Conservation (phyloP, 2,329 filamentous ascomycete genomes). For the Dryadomyces quercivorus region DNA sequence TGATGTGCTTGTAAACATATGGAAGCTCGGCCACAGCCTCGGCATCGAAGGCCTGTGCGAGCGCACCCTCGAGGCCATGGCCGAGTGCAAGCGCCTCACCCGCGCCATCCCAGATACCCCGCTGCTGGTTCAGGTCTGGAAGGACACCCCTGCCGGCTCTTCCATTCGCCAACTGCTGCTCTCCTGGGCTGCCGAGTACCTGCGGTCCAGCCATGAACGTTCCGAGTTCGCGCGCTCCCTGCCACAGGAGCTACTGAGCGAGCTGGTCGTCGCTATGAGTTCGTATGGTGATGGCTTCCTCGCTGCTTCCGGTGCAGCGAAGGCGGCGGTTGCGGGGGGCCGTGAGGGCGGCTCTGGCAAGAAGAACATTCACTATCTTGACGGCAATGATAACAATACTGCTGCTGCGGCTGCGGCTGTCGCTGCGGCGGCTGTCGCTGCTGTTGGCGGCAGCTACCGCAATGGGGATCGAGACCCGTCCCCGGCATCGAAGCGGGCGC, state of each 20-base stretch:
- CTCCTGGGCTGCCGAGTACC: conserved; percentile 52
- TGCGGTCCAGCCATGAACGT: conserved; percentile 42
- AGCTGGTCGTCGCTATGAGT: conserved; percentile 51
- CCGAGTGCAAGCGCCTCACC: conserved; percentile 39
- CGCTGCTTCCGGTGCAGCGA: conserved; percentile 18
- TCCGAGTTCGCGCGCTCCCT: conserved; percentile 48
- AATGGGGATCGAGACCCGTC: conserved; percentile 23
- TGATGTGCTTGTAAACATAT: conserved; percentile 40
- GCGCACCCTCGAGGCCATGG: conserved; percentile 43
- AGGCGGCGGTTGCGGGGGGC: not conserved
- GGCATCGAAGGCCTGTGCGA: conserved; percentile 43
- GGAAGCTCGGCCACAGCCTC: conserved; percentile 42
- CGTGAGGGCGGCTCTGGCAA: conserved; percentile 13
- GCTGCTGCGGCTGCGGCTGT: conserved; percentile 14
- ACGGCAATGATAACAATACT: conserved; percentile 27
- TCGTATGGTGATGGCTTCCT: conserved; percentile 22
- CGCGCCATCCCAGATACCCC: conserved; percentile 44
- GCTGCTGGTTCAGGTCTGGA: conserved; percentile 48
- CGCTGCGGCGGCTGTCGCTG: not conserved
- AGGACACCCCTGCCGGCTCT: conserved; percentile 48
- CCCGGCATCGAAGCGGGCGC: conserved; percentile 25
- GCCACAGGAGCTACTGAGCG: conserved; percentile 49
- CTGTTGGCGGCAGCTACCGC: conserved; percentile 17
- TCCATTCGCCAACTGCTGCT: conserved; percentile 45
- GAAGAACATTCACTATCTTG: conserved; percentile 38